These are phyloP conservation scores for Angophora floribunda DNA, from an alignment of 345 rosid species.

Conservation along the genomic window DNA sequence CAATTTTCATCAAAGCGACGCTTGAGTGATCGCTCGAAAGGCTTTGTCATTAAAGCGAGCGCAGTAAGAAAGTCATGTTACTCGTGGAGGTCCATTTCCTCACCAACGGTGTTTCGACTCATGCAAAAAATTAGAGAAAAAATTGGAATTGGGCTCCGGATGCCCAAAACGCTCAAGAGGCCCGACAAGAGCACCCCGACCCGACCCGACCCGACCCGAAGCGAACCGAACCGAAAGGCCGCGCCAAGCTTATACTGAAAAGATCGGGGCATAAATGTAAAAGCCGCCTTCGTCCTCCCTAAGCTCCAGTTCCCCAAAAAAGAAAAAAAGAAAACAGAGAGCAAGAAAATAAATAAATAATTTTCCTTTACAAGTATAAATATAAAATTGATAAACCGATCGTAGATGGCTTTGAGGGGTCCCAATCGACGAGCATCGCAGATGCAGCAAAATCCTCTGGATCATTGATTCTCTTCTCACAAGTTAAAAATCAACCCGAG, in stretches of 20 bases:
- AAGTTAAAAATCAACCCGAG: background rate
- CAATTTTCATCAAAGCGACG: background rate
- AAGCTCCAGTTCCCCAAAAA: background rate
- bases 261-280: background rate
- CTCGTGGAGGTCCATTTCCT: background rate
- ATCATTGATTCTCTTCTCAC: background rate
- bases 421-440: background rate
- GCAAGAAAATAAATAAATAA: background rate
- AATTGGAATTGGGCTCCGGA: background rate
- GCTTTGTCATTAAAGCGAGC: background rate
- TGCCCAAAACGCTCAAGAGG: background rate
- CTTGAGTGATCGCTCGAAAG: background rate
- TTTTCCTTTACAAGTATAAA: background rate
- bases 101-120: too few relatives aligned
- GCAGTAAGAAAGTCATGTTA: background rate
- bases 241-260: background rate
- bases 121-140: too few relatives aligned
- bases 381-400: background rate
- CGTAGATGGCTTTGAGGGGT: background rate
- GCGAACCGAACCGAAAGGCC: background rate
- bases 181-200: background rate
- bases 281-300: accelerated
- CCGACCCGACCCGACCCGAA: background rate
- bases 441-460: background rate
- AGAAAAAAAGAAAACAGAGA: background rate